These are phyloP conservation scores for Podospora fimiseda DNA, from an alignment of 495 filamentous ascomycete species.

Conservation along the genomic window DNA sequence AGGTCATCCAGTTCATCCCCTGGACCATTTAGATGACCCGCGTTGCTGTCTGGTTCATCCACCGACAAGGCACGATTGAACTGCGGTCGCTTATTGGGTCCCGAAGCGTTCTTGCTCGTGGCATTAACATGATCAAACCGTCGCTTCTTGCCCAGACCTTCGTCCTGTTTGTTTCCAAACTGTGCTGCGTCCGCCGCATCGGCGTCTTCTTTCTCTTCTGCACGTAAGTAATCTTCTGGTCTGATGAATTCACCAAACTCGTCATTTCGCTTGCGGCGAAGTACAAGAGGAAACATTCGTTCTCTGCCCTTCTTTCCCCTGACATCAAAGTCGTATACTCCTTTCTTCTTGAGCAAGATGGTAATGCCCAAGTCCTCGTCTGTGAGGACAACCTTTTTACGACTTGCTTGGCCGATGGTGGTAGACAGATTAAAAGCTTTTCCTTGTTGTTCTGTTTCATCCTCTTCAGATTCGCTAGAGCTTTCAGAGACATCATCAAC, in stretches of 20 bases:
- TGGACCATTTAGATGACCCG: slow-evolving; percentile 32
- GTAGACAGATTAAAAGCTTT: slow-evolving; percentile 84
- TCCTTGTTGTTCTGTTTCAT: slow-evolving; percentile 84
- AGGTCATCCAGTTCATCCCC: slow-evolving; percentile 49
- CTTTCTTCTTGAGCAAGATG: slow-evolving; percentile 79
- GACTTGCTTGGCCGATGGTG: slow-evolving; percentile 68
- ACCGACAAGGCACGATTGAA: slow-evolving; percentile 28
- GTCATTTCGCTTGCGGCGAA: slow-evolving; percentile 71
- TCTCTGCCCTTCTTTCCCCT: slow-evolving; percentile 90
- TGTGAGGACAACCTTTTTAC: slow-evolving; percentile 72
- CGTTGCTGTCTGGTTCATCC: slow-evolving; percentile 36
- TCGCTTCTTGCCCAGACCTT: slow-evolving; percentile 81
- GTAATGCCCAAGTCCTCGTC: slow-evolving; percentile 89
- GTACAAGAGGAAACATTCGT: slow-evolving; percentile 83
- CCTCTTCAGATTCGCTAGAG: slow-evolving; percentile 79
- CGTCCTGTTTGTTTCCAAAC: slow-evolving; percentile 42
- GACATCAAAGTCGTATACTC: slow-evolving; percentile 86
- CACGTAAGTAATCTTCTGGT: slow-evolving; percentile 88
- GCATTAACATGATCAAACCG: slow-evolving; percentile 74
- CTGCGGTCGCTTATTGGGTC: slow-evolving; percentile 36
- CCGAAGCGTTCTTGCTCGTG: slow-evolving; percentile 31
- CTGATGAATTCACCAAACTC: slow-evolving; percentile 91
- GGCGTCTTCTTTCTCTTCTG: slow-evolving; percentile 82
- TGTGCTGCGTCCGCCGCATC: slow-evolving; percentile 54
- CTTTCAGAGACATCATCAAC: slow-evolving; percentile 77